Base-by-base conservation (phyloP, 768 basidiomycete genomes). In the Clitopilus hobsonii region DNA sequence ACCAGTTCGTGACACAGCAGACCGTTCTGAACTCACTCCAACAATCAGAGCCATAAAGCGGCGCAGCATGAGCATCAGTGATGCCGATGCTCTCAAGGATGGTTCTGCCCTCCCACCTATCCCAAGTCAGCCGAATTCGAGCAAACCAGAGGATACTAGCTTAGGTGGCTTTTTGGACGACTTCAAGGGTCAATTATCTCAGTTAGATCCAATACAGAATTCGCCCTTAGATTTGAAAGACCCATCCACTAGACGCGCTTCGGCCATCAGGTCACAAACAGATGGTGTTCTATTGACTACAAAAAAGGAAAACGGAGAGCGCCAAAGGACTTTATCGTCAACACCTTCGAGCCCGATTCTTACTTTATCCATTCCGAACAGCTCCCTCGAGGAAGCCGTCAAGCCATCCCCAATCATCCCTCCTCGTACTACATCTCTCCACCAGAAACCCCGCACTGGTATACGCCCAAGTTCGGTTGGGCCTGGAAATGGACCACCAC, bases 61-160 rank as follows among this genome's bases (percentile, higher is more conserved):
- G 60, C 74, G 89, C 56, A 90, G 88, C 64, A 81, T 85, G 80
- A 91, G 89, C 60, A 81, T 88, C 51, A 80, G 86, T 51, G 83
- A 88, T 63, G 76, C 77, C 6, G 87, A 88, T 32, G 3, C n/a
- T 45, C 60, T 80, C 49, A 77, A 81, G 65, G 77, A 77, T 58
- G 65, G 71, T 2, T 71, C 71, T 22, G 68, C 71, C 5, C 73
- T 76, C 23, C 65, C 74, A 20, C 55, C 63, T 63, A 66, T 63
- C 36, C 50, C 54, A 52, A 49, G 51, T 53, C 30, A 56, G 27
- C 22, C 57, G 55, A 48, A 59, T n/a, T 38, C 54, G 38, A 58
- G 57, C 14, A 61, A 61, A 27, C 68, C 63, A 59, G 69, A 75
- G 51, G 71, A 75, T 49, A 70, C 73, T 16, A 72, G 80, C 4